A percentile compares a stretch with the other conserved stretches of the same genome.
Evolutionary conservation across 345 rosid species (phyloP).

Genomic region (Eutrema yunnanense): DNA sequence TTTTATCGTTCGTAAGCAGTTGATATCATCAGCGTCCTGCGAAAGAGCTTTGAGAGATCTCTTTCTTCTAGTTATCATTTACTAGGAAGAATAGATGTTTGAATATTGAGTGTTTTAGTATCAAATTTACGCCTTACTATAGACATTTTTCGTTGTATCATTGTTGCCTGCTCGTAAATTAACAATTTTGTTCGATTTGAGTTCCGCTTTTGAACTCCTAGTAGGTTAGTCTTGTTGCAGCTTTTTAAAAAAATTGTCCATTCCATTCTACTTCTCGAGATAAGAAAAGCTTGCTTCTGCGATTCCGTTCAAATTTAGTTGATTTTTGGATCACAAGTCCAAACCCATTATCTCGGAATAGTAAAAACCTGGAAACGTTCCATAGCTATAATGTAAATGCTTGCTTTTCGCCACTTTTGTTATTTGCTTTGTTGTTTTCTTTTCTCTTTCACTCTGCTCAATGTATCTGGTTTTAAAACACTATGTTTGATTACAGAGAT

Average conservation of each 20-base stretch:
- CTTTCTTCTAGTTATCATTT: background rate
- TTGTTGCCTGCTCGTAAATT: background rate
- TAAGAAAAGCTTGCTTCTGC: background rate
- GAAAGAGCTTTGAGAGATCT: background rate
- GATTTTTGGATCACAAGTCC: background rate
- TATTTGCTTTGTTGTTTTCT: background rate
- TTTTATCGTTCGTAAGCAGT: background rate
- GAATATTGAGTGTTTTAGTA: background rate
- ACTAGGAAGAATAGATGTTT: background rate
- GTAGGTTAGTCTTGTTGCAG: background rate
- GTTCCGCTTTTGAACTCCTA: background rate
- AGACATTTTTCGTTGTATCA: background rate
- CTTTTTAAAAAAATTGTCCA: background rate
- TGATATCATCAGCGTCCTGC: background rate
- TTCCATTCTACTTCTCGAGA: background rate
- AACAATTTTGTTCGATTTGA: background rate
- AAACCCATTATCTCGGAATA: background rate
- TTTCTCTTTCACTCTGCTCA: background rate
- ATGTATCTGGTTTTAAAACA: background rate
- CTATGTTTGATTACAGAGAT: slow-evolving; percentile 3
- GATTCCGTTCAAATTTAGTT: background rate
- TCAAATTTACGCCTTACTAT: background rate
- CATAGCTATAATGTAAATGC: background rate
- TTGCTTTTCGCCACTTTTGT: background rate
- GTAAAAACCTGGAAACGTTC: background rate